Evolutionary conservation across 495 filamentous ascomycete species (phyloP), one percentile per base, ranked within the genome.

Genomic region (Penicillium steckii): DNA sequence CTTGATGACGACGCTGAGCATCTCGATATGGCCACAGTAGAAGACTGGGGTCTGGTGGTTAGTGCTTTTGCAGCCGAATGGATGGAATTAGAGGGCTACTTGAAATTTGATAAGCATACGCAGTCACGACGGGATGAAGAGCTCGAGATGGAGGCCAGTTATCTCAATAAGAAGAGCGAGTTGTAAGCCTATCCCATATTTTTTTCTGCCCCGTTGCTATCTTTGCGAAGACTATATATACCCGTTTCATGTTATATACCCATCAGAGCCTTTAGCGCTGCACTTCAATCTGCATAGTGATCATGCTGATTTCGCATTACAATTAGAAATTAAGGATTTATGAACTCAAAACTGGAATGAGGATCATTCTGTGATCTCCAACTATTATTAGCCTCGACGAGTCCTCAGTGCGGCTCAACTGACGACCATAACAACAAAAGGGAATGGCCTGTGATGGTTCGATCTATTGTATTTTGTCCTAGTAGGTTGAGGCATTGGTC

Each of bases 1-100:
- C 81, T 87, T 63, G 70, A 85, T 0, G 94, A 98, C 66, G 88
- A 97, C 60, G 94, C 81, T 1, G 85, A 85, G 50, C 90, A 97
- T 74, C 64, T 98, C 42, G 91, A 98, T 70, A 69, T 87, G 59
- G 77, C 83, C 10, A 95, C 90, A 0, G 84, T 92, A 26, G 80
- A 89, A 63, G 94, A 98, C 64, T 98, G 94, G 94, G 81, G 86
- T 42, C 80, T 78, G 56, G 81, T 98, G 15, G 66, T 89, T 24
- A 86, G 87, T 5, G 91, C 85, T 3, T 98, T 97, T 78, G 81
- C 86, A 35, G 88, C 85, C 0, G 94, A 96, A 68, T 97, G 91
- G 90, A 83, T 98, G 85, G 94, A 95, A 50, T 62, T 96, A 55
- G 91, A 94, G 52, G 86, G 84, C 2, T 84, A 56, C 21, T 57